Percentiles rank a stretch among this genome's conserved stretches.
Conservation (phyloP, 495 filamentous ascomycete genomes). For the Parathielavia appendiculata region DNA sequence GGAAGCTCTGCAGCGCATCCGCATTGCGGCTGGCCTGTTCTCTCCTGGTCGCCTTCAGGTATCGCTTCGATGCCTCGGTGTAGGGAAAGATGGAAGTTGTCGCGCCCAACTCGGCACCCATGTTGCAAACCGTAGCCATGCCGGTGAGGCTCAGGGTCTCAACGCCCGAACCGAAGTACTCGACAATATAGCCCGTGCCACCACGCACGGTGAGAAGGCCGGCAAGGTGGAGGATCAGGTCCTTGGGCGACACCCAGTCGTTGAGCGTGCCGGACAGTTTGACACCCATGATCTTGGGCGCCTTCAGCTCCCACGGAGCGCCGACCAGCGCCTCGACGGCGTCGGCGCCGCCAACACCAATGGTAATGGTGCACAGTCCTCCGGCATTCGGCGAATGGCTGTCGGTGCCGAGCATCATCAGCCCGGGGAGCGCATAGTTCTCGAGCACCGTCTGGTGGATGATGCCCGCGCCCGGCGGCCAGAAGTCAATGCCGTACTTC, state of each 20-base stretch:
- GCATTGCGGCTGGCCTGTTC: slow-evolving; percentile 63
- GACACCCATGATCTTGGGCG: slow-evolving; percentile 83
- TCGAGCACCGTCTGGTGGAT: slow-evolving; percentile 98
- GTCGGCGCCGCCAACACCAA: slow-evolving; percentile 96
- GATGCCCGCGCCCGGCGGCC: slow-evolving; percentile 97
- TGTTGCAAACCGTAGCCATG: slow-evolving; percentile 90
- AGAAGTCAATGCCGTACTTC: slow-evolving; percentile 98
- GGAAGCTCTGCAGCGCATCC: slow-evolving; percentile 44
- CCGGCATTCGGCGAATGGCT: slow-evolving; percentile 97
- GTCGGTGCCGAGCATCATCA: slow-evolving; percentile 99
- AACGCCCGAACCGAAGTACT: slow-evolving; percentile 85
- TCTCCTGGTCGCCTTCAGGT: slow-evolving; percentile 79
- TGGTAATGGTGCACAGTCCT: slow-evolving; percentile 88
- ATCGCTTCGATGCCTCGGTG: slow-evolving; percentile 50
- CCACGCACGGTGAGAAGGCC: slow-evolving; percentile 89
- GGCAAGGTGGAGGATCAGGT: slow-evolving; percentile 85
- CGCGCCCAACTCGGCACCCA: slow-evolving; percentile 85
- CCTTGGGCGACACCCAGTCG: slow-evolving; percentile 92
- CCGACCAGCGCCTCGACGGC: slow-evolving; percentile 95
- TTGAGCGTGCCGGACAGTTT: slow-evolving; percentile 74
- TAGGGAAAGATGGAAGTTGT: slow-evolving; percentile 86
- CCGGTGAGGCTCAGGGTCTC: slow-evolving; percentile 86
- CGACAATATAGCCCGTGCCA: slow-evolving; percentile 89
- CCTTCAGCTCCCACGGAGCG: slow-evolving; percentile 95
- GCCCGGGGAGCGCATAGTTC: slow-evolving; percentile 93